Evolutionary conservation across 1,139 yeast genomes (phyloP).

Genomic region (Scheffersomyces insectosa): DNA sequence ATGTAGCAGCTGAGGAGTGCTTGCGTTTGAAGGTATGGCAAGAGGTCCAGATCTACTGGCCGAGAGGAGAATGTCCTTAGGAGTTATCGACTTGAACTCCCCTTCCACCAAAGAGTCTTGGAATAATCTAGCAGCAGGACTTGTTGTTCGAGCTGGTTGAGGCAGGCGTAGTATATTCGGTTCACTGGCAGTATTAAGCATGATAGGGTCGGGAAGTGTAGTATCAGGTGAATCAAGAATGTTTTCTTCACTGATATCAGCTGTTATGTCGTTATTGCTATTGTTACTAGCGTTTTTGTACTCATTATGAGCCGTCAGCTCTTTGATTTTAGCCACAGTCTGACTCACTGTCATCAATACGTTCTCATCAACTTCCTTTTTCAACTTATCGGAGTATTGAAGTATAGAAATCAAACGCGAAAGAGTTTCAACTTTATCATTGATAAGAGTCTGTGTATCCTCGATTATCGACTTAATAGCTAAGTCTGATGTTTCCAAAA

Average conservation of each 20-base stretch:
- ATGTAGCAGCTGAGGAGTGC: too few species aligned
- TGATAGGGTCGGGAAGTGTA: conserved; percentile 6
- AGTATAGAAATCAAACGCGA: conserved; percentile 74
- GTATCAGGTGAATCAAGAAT: conserved; percentile 1
- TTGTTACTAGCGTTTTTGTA: conserved; percentile 5
- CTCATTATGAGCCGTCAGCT: conserved; percentile 34
- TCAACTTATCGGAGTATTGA: conserved; percentile 76
- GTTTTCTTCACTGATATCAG: conserved; percentile 3
- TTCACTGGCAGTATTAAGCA: conserved; percentile 2
- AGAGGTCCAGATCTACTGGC: conserved; percentile 23
- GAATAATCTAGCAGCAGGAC: conserved; percentile 35
- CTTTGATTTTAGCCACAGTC: conserved; percentile 56
- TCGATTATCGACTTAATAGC: conserved; percentile 63
- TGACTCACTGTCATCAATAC: conserved; percentile 68
- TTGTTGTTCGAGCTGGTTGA: conserved; percentile 31
- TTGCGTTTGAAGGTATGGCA: conserved; percentile 5
- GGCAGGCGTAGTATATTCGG: conserved; percentile 28
- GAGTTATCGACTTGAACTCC: conserved; percentile 31
- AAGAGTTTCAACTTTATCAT: conserved; percentile 72
- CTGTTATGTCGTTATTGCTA: conserved; percentile 3
- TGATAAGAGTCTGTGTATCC: conserved; percentile 66
- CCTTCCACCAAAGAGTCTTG: conserved; percentile 40
- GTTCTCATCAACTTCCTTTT: conserved; percentile 74
- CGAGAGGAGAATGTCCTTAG: conserved; percentile 37
- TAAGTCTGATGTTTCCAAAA: conserved; percentile 61